phyloP scores from a whole-genome alignment of 2,329 filamentous ascomycete species.

The Talaromyces sp. region DNA sequence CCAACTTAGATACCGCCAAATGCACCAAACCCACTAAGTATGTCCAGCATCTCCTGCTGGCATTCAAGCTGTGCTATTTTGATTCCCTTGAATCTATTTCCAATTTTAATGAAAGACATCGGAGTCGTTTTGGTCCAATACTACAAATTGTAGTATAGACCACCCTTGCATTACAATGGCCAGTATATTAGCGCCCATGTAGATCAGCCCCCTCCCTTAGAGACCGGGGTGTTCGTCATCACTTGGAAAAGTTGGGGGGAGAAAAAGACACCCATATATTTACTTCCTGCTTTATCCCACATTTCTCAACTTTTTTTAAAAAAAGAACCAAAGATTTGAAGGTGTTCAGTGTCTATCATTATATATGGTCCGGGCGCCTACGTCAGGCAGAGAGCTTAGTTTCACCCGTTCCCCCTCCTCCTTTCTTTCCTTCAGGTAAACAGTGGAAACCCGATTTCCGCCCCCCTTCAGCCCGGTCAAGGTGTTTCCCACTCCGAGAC shows the following conservation, averaged over 20 bases:
- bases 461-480: conserved; percentile 15
- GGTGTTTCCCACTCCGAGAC: neutral
- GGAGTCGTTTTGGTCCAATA: neutral
- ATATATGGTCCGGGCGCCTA: conserved; percentile 24
- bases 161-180: conserved; percentile 16
- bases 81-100: no score
- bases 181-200: conserved; percentile 9
- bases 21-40: neutral
- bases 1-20: neutral
- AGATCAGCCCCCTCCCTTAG: conserved; percentile 13
- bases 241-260: neutral
- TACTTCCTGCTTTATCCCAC: no score
- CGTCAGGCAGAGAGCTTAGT: conserved; percentile 26
- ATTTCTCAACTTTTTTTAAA: neutral
- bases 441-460: conserved; percentile 13
- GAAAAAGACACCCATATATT: no score
- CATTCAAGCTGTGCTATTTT: no score
- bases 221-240: conserved; percentile 3
- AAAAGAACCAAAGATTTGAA: neutral
- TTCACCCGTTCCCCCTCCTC: conserved; percentile 22
- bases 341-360: neutral
- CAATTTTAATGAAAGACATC: no score
- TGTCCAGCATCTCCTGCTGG: neutral
- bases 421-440: conserved; percentile 18
- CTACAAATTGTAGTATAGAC: neutral